Base-by-base conservation (phyloP, 495 filamentous ascomycete genomes). In the Evernia prunastri region DNA sequence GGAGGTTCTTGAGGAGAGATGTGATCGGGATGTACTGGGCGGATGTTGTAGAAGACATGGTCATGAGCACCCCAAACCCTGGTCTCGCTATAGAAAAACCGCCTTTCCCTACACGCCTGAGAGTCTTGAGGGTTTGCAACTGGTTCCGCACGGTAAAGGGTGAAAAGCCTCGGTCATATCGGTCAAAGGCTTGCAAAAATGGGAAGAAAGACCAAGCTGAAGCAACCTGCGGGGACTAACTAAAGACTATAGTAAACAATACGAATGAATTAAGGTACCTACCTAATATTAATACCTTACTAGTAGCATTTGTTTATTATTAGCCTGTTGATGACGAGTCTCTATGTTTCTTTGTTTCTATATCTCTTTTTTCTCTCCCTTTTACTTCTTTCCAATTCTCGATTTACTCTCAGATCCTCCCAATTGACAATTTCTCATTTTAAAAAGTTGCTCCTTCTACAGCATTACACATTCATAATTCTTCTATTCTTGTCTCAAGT, bases 1-100 rank as follows among this genome's bases (percentile, higher is more conserved):
- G 85, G 31, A 97, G 82, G 45, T 86, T 82, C 64, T 89, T 85
- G 59, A 97, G 85, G 20, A 97, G 82, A 20, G 89, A 86, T 10
- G 88, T 86, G 69, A 97, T 91, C 58, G 90, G 89, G 69, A 90
- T 73, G n/a, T 54, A 54, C 12, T 71, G 42, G 39, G 40, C 13
- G 4, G 62, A 40, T 13, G 3, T 37, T 25, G 36, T 39, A 17
- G 35, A 25, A 25, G 56, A 36, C 62, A 64, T 64, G 27, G 1
- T 53, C 1, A 12, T 1, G 29, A 11, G 5, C 10, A 33, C 11
- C 13, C 27, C 33, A 20, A 17, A n/a, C n/a, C n/a, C n/a, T n/a
- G n/a, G n/a, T n/a, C 13, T 51, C 15, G 10, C 36, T 39, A 39
- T 12, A 39, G 36, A 39, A 39, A 39, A 39, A 39, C 2, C 10